Base-by-base conservation (phyloP, 768 basidiomycete species). In the Cantharellus anzutake region DNA sequence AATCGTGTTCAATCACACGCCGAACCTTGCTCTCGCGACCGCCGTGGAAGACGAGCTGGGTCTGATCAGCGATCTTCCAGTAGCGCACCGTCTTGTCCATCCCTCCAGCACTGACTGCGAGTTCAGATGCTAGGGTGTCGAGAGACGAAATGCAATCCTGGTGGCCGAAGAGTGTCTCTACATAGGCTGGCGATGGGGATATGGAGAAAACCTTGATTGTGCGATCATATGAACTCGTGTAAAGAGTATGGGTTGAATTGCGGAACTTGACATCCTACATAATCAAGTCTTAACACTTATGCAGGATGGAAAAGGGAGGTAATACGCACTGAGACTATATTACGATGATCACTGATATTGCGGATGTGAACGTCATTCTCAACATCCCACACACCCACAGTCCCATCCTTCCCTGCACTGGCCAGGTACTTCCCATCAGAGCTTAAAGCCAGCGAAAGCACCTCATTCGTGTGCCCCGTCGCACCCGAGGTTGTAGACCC, bases 1-100 rank as follows among this genome's bases (percentile, higher is more conserved):
- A 81, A 37, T 77, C 73, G 0, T 88, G 86, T 63, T 94, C 92
- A 37, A 92, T 67, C 4, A 88, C 79, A 67, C 90, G 86, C 59
- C 85, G 74, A 64, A 88, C 75, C 41, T 78, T 78, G 71, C 84
- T 92, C 64, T 59, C 50, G 7, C 65, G 59, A n/a, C 96, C 96
- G 35, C 94, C 96, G 42, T 96, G 80, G 67, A 98, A 97, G 4
- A 99, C 92, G 35, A 99, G 75, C 67, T 98, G 94, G 7, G 79
- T 88, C 70, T 97, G 92, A 58, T 99, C 94, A 42, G 82, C 80
- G 57, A 98, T 85, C 72, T 97, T 97, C 94, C 94, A 99, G 71
- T 80, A 98, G 41, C 96, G 78, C 61, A 83, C 79, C 0, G 92
- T 96, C 68, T 89, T 84, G 73, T 99, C 96, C 41, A 91, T 76